phyloP scores from a whole-genome alignment of 202 grass and related monocot species.

The Panicum hallii region DNA sequence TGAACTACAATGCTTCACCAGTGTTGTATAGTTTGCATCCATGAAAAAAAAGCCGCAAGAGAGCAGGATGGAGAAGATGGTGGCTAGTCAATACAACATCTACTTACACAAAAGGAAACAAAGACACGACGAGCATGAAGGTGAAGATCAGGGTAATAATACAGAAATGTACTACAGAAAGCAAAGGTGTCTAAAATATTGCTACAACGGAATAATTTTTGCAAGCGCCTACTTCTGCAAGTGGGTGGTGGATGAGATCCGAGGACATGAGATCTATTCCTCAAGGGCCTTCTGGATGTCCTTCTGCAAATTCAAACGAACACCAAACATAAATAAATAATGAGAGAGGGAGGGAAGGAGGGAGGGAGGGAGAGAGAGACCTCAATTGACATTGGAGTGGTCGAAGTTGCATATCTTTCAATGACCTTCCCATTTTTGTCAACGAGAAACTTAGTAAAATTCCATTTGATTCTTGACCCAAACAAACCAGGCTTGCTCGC shows the following conservation, averaged over 20 bases:
- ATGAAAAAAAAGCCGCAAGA: neutral
- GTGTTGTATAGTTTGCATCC: neutral
- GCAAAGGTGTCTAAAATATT: neutral
- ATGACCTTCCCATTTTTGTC: slow-evolving; percentile 90
- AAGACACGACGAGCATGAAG: neutral
- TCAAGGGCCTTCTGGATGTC: slow-evolving; percentile 71
- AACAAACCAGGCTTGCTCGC: slow-evolving; percentile 76
- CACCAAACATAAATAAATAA: slow-evolving; percentile 19
- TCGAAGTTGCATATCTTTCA: slow-evolving; percentile 66
- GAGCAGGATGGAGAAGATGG: neutral
- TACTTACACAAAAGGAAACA: slow-evolving; percentile 29
- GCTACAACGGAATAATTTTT: neutral
- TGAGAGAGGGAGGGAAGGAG: slow-evolving; percentile 5
- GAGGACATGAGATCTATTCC: slow-evolving; percentile 10
- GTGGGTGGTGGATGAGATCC: neutral
- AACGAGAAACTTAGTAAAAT: slow-evolving; percentile 95
- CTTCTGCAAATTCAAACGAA: slow-evolving; percentile 59
- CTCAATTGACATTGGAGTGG: slow-evolving; percentile 70
- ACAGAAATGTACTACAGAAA: slow-evolving; percentile 26
- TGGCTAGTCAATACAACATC: slow-evolving; percentile 8
- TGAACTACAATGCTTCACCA: neutral
- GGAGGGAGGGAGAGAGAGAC: slow-evolving; percentile 36
- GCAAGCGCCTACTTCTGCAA: slow-evolving; percentile 27
- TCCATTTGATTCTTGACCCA: slow-evolving; percentile 95
- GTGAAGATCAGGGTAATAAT: neutral